Evolutionary conservation across 2,329 filamentous ascomycete genomes (phyloP).

Genomic region (Pseudogymnoascus sp.): DNA sequence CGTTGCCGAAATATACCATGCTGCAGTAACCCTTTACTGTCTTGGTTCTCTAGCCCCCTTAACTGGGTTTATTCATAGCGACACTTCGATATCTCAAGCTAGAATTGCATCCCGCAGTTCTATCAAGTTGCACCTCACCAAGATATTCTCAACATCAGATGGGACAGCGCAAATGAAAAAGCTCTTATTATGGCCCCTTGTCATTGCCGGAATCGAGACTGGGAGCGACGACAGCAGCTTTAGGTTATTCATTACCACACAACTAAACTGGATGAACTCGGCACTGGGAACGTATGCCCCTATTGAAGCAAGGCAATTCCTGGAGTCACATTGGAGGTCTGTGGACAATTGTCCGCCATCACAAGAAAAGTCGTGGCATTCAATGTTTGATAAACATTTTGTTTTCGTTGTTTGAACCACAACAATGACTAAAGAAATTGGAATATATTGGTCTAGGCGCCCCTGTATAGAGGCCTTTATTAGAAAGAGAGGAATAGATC

Average conservation of each 20-base stretch:
- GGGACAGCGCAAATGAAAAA: not conserved
- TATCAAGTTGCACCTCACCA: not conserved
- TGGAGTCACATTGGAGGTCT: not conserved
- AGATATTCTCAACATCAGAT: not conserved
- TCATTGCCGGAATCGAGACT: not conserved
- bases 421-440: not conserved
- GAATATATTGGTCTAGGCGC: not conserved
- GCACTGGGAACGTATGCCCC: not conserved
- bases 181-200: conserved; percentile 1
- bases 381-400: not conserved
- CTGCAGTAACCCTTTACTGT: not conserved
- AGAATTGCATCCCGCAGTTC: not conserved
- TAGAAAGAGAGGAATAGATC: not conserved
- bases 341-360: not conserved
- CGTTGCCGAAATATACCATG: not conserved
- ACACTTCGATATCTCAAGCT: not conserved
- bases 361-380: not conserved
- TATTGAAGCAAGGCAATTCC: not conserved
- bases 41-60: not conserved
- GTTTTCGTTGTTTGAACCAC: not conserved
- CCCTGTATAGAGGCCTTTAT: not conserved
- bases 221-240: not conserved
- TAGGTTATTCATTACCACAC: not conserved
- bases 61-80: not conserved
- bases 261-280: not conserved